Percentiles rank a stretch among this genome's conserved stretches.
Evolutionary conservation across 306 rosid genomes (phyloP).

Genomic region (Senna tora): DNA sequence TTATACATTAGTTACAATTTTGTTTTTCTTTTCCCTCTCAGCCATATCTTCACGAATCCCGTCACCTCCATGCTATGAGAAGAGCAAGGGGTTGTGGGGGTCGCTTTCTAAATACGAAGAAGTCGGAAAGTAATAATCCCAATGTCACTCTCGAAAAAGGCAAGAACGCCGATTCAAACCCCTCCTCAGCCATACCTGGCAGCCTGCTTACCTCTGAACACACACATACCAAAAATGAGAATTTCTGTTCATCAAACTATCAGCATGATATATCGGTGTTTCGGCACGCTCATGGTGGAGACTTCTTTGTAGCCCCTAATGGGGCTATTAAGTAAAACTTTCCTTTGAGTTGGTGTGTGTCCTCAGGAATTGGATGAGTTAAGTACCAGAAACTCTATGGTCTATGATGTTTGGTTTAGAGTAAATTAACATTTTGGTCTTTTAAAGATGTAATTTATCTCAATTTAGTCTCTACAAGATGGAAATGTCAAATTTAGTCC

Average conservation of each 20-base stretch:
- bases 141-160: conserved; percentile 39
- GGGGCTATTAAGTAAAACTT: conserved; percentile 55
- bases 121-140: conserved; percentile 44
- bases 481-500: too few species aligned
- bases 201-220: conserved; percentile 30
- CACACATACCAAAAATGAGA: conserved; percentile 41
- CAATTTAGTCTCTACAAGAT: too few species aligned
- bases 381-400: conserved; percentile 16
- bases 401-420: background rate
- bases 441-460: too few species aligned
- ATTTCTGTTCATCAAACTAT: conserved; percentile 37
- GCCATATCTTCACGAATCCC: conserved; percentile 94
- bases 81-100: conserved; percentile 93
- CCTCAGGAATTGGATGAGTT: conserved; percentile 36
- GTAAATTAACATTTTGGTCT: too few species aligned
- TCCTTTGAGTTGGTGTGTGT: conserved; percentile 37
- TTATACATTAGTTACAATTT: conserved; percentile 14
- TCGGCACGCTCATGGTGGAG: conserved; percentile 33
- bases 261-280: conserved; percentile 42
- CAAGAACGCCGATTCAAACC: conserved; percentile 37
- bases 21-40: conserved; percentile 40
- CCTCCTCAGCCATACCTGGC: conserved; percentile 28
- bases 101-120: conserved; percentile 82
- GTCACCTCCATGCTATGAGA: conserved; percentile 86
- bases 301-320: conserved; percentile 31